Conservation (phyloP, 2,329 filamentous ascomycete genomes). For the Epichloe aotearoae region DNA sequence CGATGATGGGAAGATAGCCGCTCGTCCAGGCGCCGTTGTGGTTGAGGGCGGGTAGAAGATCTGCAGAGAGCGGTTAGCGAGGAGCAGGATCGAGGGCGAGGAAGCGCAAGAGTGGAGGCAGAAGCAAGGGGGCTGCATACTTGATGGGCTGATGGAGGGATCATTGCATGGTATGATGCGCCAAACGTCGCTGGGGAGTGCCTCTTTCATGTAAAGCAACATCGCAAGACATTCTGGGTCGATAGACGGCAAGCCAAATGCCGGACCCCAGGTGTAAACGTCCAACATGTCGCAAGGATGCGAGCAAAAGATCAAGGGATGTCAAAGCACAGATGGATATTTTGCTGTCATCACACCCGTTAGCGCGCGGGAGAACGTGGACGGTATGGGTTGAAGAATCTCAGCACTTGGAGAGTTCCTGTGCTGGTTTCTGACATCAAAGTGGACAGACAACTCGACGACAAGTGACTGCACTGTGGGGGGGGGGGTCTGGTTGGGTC, state of each 20-base stretch:
- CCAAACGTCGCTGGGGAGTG: constrained; percentile 49
- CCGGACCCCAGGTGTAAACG: constrained; percentile 82
- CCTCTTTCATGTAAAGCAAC: constrained; percentile 60
- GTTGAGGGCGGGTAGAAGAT: constrained; percentile 40
- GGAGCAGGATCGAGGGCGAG: not conserved
- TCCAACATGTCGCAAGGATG: constrained; percentile 29
- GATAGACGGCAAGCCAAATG: constrained; percentile 78
- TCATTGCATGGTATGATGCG: constrained; percentile 61
- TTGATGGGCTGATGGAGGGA: constrained; percentile 54
- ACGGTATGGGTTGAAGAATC: too few relatives aligned
- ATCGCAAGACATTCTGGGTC: constrained; percentile 82
- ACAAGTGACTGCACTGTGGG: too few relatives aligned
- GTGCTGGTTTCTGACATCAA: not conserved
- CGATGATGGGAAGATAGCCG: constrained; percentile 48
- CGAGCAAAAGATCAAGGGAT: not conserved
- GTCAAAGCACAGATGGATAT: not conserved
- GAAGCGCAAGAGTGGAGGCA: not conserved
- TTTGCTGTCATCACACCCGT: not conserved
- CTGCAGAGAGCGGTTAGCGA: constrained; percentile 22
- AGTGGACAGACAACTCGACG: not conserved
- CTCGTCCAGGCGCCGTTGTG: constrained; percentile 39
- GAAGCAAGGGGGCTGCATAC: constrained; percentile 30
- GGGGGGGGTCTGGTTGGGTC: too few relatives aligned
- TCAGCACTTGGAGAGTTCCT: not conserved
- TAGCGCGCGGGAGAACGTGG: not conserved